Evolutionary conservation across 2,329 filamentous ascomycete genomes (phyloP).

Genomic region (Endoconidiophora polonica): DNA sequence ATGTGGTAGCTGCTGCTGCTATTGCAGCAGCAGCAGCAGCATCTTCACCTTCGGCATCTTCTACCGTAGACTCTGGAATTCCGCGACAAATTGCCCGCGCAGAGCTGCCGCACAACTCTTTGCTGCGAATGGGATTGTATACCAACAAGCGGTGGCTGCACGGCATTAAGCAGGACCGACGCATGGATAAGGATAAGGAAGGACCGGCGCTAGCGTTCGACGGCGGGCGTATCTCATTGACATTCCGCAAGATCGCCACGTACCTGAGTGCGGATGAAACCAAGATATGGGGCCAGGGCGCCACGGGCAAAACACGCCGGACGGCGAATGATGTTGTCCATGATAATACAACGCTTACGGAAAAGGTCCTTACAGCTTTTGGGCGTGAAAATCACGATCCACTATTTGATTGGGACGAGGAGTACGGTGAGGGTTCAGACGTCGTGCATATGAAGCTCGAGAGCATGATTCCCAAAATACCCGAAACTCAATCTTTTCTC

Average conservation of each 20-base stretch:
- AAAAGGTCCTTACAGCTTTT: constrained; percentile 61
- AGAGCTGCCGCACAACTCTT: constrained; percentile 69
- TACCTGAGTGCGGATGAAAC: constrained; percentile 51
- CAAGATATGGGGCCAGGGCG: constrained; percentile 84
- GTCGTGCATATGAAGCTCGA: constrained; percentile 45
- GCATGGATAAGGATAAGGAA: constrained; percentile 49
- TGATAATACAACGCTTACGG: constrained; percentile 47
- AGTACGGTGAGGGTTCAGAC: constrained; percentile 72
- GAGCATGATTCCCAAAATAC: background rate
- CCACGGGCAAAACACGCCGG: constrained; percentile 46
- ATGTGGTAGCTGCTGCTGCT: constrained; percentile 11
- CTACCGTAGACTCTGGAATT: constrained; percentile 14
- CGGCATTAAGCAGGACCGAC: constrained; percentile 77
- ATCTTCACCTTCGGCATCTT: constrained; percentile 20
- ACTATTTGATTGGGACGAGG: constrained; percentile 55
- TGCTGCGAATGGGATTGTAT: constrained; percentile 62
- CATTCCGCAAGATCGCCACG: constrained; percentile 78
- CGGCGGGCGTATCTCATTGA: constrained; percentile 75
- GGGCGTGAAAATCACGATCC: constrained; percentile 64
- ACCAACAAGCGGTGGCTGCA: constrained; percentile 86
- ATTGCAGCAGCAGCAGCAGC: constrained; percentile 10
- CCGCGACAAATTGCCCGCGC: constrained; percentile 47
- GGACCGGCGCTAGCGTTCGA: constrained; percentile 52
- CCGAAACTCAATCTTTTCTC: background rate
- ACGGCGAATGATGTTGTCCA: constrained; percentile 50